Conservation (phyloP, 148 eudicot species). For the Vaccinium corymbosum region DNA sequence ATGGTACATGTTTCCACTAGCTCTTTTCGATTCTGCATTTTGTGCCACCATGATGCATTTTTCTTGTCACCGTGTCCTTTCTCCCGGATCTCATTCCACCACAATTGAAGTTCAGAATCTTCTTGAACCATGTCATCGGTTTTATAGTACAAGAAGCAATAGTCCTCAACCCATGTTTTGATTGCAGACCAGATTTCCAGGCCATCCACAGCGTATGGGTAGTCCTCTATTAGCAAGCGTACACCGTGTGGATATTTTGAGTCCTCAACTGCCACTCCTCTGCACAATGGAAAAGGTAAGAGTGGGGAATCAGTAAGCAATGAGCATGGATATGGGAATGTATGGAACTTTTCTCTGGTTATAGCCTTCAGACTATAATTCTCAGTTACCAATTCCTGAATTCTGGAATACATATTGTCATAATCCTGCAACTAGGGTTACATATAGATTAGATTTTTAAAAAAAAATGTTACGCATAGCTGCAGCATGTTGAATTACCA, state of each 20-base stretch:
- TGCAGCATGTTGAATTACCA: background rate
- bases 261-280: constrained; percentile 89
- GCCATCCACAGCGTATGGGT: constrained; percentile 86
- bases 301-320: background rate
- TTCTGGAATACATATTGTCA: background rate
- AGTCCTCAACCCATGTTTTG: constrained; percentile 71
- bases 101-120: constrained; percentile 67
- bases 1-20: constrained; percentile 53
- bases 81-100: constrained; percentile 76
- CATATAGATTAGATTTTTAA: background rate
- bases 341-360: background rate
- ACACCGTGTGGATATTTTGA: constrained; percentile 45
- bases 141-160: constrained; percentile 58
- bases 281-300: constrained; percentile 19
- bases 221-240: constrained; percentile 73
- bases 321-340: background rate
- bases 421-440: background rate
- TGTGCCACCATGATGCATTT: constrained; percentile 77
- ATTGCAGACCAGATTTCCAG: constrained; percentile 82
- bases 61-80: constrained; percentile 80
- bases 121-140: constrained; percentile 34
- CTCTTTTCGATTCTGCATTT: constrained; percentile 51
- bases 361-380: background rate
- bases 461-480: too few relatives aligned
- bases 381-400: background rate